These are phyloP conservation scores for Gaertneriomyces sp. DNA, from an alignment of 192 early-diverging fungal genomes.

Conservation along the genomic window DNA sequence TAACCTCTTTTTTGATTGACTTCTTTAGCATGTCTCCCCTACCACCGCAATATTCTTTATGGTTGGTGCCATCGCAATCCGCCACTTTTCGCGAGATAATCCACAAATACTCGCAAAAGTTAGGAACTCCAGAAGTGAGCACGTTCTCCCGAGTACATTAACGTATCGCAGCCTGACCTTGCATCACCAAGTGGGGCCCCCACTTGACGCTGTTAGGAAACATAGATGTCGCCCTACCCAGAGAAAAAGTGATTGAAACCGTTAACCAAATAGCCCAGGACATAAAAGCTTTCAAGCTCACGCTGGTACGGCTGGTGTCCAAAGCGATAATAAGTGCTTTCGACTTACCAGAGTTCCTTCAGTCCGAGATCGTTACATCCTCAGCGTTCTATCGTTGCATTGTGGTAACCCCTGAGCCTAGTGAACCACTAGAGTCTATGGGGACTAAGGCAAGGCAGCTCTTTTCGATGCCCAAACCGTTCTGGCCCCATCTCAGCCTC, in stretches of 20 bases:
- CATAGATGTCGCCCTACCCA: constrained; percentile 2
- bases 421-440: constrained; percentile 11
- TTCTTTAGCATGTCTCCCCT: too few species aligned
- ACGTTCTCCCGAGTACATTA: neutral
- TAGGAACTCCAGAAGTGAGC: constrained; percentile 27
- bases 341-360: neutral
- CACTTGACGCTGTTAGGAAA: constrained; percentile 38
- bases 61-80: constrained; percentile 22
- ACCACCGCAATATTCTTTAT: constrained; percentile 13
- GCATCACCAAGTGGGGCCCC: constrained; percentile 15
- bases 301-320: neutral
- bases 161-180: neutral
- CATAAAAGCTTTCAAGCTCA: constrained; percentile 11
- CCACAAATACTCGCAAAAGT: constrained; percentile 13
- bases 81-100: constrained; percentile 12
- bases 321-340: neutral
- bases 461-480: constrained; percentile 9
- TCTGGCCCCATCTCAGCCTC: constrained; percentile 37
- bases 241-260: constrained; percentile 9
- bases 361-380: constrained; percentile 26
- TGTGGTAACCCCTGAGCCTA: constrained; percentile 30
- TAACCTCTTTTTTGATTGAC: too few species aligned
- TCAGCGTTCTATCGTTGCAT: constrained; percentile 37
- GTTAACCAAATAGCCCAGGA: constrained; percentile 9
- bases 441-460: constrained; percentile 7